Conservation (phyloP, 768 basidiomycete genomes). For the Trametes maxima region DNA sequence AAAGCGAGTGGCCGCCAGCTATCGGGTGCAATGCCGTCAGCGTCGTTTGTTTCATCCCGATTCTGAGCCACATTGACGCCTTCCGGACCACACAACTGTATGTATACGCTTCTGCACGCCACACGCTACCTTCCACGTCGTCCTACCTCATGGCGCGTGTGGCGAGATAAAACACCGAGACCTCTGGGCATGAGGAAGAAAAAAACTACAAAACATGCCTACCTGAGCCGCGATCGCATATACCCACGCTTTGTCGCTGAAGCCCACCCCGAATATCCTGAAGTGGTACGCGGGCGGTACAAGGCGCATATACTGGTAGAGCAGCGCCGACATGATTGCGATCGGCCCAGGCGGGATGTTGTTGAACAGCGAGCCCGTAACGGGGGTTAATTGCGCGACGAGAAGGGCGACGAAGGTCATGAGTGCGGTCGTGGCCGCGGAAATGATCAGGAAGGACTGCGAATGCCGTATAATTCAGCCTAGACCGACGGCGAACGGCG, state of each 20-base stretch:
- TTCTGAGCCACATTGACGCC: neutral
- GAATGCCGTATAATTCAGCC: constrained; percentile 6
- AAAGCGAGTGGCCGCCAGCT: constrained; percentile 71
- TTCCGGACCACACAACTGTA: neutral
- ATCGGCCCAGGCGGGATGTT: constrained; percentile 75
- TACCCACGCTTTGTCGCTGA: constrained; percentile 76
- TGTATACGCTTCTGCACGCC: too few species aligned
- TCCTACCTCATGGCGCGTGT: neutral
- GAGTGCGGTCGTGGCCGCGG: constrained; percentile 64
- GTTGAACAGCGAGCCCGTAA: constrained; percentile 60
- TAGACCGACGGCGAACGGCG: neutral
- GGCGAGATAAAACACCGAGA: neutral
- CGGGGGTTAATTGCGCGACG: constrained; percentile 48
- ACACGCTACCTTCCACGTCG: neutral
- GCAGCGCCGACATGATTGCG: constrained; percentile 73
- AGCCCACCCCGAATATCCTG: constrained; percentile 68
- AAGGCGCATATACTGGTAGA: constrained; percentile 82
- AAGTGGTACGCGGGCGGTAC: constrained; percentile 79
- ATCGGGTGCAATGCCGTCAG: neutral
- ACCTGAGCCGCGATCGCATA: constrained; percentile 79
- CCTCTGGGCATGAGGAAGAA: neutral
- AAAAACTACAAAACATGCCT: constrained; percentile 22
- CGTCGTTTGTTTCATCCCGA: neutral
- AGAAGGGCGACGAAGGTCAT: constrained; percentile 69
- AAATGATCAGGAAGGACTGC: constrained; percentile 47